Conservation (phyloP, 257 asterid species). For the Rauvolfia tetraphylla region DNA sequence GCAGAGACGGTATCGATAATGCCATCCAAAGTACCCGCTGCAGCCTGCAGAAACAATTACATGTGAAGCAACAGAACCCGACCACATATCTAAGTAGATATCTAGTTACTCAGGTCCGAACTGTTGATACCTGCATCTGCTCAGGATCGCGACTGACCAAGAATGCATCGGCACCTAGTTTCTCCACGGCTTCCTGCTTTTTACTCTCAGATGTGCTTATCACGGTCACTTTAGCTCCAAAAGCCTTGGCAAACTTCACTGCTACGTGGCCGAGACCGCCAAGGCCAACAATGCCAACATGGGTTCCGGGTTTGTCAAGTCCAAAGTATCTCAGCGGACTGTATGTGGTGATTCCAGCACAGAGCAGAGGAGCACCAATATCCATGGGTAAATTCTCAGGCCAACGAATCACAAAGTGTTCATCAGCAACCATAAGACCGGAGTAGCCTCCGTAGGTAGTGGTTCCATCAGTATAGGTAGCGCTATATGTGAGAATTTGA, state of each 20-base stretch:
- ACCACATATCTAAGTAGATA: not conserved
- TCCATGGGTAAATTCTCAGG: conserved; percentile 41
- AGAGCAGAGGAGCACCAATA: conserved; percentile 39
- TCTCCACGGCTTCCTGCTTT: conserved; percentile 36
- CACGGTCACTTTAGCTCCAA: conserved; percentile 38
- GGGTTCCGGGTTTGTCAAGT: conserved; percentile 40
- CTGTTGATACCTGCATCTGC: conserved; percentile 28
- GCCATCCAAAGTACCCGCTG: conserved; percentile 47
- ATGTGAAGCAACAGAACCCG: not conserved
- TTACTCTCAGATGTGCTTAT: conserved; percentile 38
- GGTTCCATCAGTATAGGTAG: conserved; percentile 22
- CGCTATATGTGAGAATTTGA: conserved; percentile 6
- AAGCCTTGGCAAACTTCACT: conserved; percentile 46
- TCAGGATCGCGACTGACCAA: conserved; percentile 41
- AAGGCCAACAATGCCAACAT: conserved; percentile 44
- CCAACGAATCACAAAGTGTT: conserved; percentile 37
- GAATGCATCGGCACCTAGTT: conserved; percentile 41
- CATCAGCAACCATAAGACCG: conserved; percentile 27
- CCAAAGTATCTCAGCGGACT: conserved; percentile 35
- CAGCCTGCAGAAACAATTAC: conserved; percentile 25
- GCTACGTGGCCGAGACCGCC: conserved; percentile 51
- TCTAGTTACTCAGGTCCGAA: no score
- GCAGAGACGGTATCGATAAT: conserved; percentile 54
- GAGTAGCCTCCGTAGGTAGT: conserved; percentile 41
- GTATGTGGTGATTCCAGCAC: conserved; percentile 47